Conservation (phyloP, 345 rosid genomes). For the Sapria himalayana region DNA sequence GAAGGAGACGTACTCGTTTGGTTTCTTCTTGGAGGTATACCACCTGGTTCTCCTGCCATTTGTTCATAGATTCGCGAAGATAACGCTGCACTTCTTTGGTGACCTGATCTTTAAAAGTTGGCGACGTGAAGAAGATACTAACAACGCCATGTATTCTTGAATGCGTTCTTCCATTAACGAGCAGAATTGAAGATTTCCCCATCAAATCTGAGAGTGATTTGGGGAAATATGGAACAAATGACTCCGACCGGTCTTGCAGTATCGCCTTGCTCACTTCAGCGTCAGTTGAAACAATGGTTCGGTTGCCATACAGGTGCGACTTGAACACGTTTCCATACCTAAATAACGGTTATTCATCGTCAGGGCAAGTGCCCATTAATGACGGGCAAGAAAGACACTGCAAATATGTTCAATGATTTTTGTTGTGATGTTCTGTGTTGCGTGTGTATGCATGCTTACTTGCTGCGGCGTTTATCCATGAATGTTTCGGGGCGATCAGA, state of each 20-base stretch:
- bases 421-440: too few species aligned
- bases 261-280: slow-evolving; percentile 67
- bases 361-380: too few species aligned
- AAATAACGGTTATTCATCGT: too few species aligned
- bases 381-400: too few species aligned
- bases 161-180: slow-evolving; percentile 67
- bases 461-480: slow-evolving; percentile 60
- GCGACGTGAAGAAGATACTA: slow-evolving; percentile 66
- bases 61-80: slow-evolving; percentile 54
- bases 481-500: slow-evolving; percentile 77
- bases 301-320: slow-evolving; percentile 85
- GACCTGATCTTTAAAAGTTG: slow-evolving; percentile 67
- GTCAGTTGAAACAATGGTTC: slow-evolving; percentile 76
- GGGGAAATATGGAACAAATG: slow-evolving; percentile 81
- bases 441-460: slow-evolving; percentile 30
- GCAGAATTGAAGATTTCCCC: slow-evolving; percentile 85
- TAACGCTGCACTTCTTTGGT: slow-evolving; percentile 55
- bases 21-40: slow-evolving; percentile 69
- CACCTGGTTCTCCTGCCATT: slow-evolving; percentile 42
- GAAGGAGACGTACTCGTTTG: slow-evolving; percentile 33
- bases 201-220: slow-evolving; percentile 82
- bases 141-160: slow-evolving; percentile 85
- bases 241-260: slow-evolving; percentile 62
- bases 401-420: too few species aligned
- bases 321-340: slow-evolving; percentile 94